phyloP scores from a whole-genome alignment of 129 eudicot genomes.

The Artemisia argyi region DNA sequence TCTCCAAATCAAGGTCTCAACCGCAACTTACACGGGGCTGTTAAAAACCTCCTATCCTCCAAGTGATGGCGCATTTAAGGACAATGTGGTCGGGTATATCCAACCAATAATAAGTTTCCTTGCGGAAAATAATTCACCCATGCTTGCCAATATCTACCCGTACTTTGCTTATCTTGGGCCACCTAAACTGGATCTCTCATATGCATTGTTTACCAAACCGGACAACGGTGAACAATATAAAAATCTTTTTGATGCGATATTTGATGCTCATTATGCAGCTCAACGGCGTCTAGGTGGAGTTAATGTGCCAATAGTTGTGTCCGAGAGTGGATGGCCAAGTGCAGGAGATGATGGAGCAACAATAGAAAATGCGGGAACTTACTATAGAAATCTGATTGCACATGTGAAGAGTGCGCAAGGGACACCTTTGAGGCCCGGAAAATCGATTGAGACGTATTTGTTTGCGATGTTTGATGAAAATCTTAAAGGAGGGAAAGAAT shows the following conservation, averaged over 20 bases:
- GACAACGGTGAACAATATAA: conserved; percentile 26
- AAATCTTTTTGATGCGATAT: conserved; percentile 49
- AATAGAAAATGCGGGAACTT: conserved; percentile 32
- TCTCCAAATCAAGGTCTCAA: conserved; percentile 32
- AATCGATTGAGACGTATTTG: conserved; percentile 43
- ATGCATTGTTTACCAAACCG: conserved; percentile 37
- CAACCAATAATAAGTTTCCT: conserved; percentile 19
- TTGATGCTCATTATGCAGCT: conserved; percentile 45
- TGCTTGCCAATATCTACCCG: conserved; percentile 45
- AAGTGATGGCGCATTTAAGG: conserved; percentile 27
- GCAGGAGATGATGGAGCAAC: conserved; percentile 41
- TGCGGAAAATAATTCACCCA: conserved; percentile 24
- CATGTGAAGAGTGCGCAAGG: conserved; percentile 36
- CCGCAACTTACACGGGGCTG: conserved; percentile 29
- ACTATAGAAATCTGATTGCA: conserved; percentile 36
- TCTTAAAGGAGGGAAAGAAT: conserved; percentile 22
- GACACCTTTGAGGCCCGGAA: conserved; percentile 46
- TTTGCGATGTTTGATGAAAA: conserved; percentile 63
- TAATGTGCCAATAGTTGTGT: conserved; percentile 46
- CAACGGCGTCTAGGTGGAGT: conserved; percentile 44
- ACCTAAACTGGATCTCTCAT: conserved; percentile 20
- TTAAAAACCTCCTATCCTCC: conserved; percentile 40
- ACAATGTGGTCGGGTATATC: conserved; percentile 10
- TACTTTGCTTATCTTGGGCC: conserved; percentile 23
- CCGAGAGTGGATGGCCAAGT: conserved; percentile 75